Evolutionary conservation across 352 stramenopile species (phyloP).

Genomic region (Pythium periplocum): DNA sequence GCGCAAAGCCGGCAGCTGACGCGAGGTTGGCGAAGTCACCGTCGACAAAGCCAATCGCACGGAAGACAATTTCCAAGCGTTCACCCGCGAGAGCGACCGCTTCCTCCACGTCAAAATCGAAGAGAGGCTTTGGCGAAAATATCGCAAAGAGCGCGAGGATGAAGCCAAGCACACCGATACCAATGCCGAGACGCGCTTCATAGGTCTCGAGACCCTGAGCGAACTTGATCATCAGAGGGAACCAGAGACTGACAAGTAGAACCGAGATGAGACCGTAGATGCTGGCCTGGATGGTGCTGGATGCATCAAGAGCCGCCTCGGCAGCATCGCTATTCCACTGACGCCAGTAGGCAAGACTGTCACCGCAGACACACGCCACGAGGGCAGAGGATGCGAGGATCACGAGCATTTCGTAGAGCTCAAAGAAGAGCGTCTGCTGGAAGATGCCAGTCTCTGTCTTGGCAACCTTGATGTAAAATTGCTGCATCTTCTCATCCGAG

Average conservation of each 20-base stretch:
- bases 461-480: constrained; percentile 66
- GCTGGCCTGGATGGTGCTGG: constrained; percentile 27
- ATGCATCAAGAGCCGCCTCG: constrained; percentile 8
- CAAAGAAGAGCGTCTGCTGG: constrained; percentile 71
- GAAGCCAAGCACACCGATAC: constrained; percentile 47
- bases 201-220: constrained; percentile 53
- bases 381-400: constrained; percentile 56
- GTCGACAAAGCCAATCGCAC: constrained; percentile 52
- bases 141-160: constrained; percentile 58
- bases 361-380: constrained; percentile 35
- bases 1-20: constrained; percentile 19
- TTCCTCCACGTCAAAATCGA: constrained; percentile 70
- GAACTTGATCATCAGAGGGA: constrained; percentile 71
- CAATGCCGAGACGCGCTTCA: constrained; percentile 52
- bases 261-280: constrained; percentile 61
- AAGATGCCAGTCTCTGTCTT: constrained; percentile 63
- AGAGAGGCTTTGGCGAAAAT: constrained; percentile 42
- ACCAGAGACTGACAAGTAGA: constrained; percentile 65
- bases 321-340: constrained; percentile 6
- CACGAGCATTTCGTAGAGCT: constrained; percentile 81
- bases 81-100: constrained; percentile 27
- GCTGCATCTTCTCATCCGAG: constrained; percentile 56
- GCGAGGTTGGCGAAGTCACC: constrained; percentile 47
- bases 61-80: constrained; percentile 46
- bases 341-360: constrained; percentile 31